A percentile compares a stretch with the other conserved stretches of the same genome.
Conservation (phyloP, 225 moss, liverwort and hornwort species). For the Polytrichum formosum region DNA sequence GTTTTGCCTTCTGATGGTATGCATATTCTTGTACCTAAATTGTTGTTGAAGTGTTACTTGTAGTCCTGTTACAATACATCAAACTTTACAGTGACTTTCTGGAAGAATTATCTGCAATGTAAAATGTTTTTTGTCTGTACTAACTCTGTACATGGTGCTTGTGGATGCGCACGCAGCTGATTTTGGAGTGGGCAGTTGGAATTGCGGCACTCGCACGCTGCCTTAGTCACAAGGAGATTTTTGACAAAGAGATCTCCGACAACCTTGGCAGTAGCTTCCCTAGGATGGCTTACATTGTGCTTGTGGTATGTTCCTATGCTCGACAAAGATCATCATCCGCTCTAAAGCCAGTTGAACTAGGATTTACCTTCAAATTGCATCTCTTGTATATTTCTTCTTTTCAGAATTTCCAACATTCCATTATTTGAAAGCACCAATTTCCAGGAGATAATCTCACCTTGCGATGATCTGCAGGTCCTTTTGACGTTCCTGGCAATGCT, state of each 20-base stretch:
- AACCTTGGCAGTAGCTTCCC: slow-evolving; percentile 89
- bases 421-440: no score
- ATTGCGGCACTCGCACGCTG: slow-evolving; percentile 78
- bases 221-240: slow-evolving; percentile 48
- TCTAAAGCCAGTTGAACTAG: no score
- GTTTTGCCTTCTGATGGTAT: slow-evolving; percentile 80
- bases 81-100: no score
- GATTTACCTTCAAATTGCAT: no score
- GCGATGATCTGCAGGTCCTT: slow-evolving; percentile 36
- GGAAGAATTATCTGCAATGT: no score
- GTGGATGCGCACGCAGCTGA: slow-evolving; percentile 40
- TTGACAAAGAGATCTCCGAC: slow-evolving; percentile 62
- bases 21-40: background rate
- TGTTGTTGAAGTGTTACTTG: no score
- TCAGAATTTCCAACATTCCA: no score
- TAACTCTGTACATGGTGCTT: no score
- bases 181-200: slow-evolving; percentile 70
- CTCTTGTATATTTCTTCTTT: no score
- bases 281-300: slow-evolving; percentile 58
- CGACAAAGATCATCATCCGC: no score
- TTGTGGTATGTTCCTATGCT: slow-evolving; percentile 50
- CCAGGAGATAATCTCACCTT: background rate
- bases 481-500: slow-evolving; percentile 68
- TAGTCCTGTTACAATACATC: no score
- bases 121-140: no score